Evolutionary conservation across 148 eudicot species (phyloP).

Genomic region (Talinum fruticosum): DNA sequence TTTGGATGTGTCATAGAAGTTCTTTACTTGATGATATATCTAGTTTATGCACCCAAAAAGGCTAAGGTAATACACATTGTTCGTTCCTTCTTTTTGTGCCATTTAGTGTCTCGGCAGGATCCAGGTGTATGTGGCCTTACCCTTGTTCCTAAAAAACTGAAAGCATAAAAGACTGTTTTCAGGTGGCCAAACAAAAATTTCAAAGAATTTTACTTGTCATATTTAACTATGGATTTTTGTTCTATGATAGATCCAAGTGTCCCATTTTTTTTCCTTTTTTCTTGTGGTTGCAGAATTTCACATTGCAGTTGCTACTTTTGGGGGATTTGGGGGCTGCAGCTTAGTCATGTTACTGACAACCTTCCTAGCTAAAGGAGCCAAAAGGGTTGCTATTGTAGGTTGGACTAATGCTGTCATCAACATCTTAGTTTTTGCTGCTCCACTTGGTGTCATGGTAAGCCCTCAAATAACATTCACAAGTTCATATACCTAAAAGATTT

Average conservation of each 20-base stretch:
- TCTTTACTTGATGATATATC: constrained; percentile 41
- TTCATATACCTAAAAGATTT: constrained; percentile 3
- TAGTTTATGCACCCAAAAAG: constrained; percentile 43
- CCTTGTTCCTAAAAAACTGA: neutral
- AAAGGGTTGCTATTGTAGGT: constrained; percentile 42
- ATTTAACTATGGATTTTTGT: neutral
- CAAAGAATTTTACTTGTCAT: no score
- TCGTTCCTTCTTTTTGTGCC: neutral
- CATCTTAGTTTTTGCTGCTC: constrained; percentile 57
- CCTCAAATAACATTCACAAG: neutral
- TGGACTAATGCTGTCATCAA: constrained; percentile 57
- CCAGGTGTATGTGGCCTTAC: neutral
- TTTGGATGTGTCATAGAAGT: constrained; percentile 54
- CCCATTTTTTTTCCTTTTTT: neutral
- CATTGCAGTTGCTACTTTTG: constrained; percentile 35
- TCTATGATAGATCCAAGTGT: neutral
- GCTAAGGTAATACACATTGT: constrained; percentile 35
- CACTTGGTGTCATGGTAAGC: constrained; percentile 61
- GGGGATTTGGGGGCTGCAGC: constrained; percentile 40
- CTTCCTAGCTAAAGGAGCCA: constrained; percentile 36
- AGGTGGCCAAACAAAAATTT: no score
- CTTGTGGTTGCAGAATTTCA: constrained; percentile 40
- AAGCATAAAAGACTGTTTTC: neutral
- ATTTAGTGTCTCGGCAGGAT: neutral
- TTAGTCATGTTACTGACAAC: constrained; percentile 35